Conservation (phyloP, 2,329 filamentous ascomycete genomes). For the Fusarium nematophilum region DNA sequence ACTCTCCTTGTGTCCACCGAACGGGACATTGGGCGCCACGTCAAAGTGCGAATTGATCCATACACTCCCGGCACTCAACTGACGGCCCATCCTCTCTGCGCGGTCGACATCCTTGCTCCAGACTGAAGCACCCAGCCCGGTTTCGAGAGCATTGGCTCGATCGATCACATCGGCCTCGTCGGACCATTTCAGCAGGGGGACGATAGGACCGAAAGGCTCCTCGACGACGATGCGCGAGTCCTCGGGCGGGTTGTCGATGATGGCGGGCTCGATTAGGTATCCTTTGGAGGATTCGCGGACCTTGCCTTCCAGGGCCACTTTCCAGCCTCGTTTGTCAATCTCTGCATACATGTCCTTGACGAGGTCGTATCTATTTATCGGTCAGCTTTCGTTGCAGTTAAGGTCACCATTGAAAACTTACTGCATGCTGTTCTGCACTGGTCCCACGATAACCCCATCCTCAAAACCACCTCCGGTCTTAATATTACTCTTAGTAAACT, state of each 20-base stretch:
- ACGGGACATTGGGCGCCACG: conserved; percentile 52
- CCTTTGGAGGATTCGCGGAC: conserved; percentile 51
- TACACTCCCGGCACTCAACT: conserved; percentile 67
- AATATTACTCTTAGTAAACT: conserved; percentile 41
- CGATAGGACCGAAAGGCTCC: conserved; percentile 68
- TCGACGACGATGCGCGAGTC: conserved; percentile 66
- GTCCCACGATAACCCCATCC: conserved; percentile 59
- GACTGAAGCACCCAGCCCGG: conserved; percentile 67
- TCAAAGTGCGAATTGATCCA: conserved; percentile 68
- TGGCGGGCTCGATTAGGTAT: conserved; percentile 68
- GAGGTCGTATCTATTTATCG: not conserved
- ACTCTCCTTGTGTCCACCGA: conserved; percentile 64
- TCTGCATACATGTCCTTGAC: conserved; percentile 59
- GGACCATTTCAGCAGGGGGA: conserved; percentile 71
- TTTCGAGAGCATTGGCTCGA: conserved; percentile 64
- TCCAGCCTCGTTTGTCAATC: conserved; percentile 56
- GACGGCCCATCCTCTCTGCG: conserved; percentile 63
- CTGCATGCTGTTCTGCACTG: conserved; percentile 71
- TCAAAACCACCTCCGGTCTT: conserved; percentile 59
- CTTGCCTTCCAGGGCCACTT: conserved; percentile 50
- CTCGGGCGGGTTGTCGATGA: conserved; percentile 70
- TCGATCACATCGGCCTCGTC: conserved; percentile 69
- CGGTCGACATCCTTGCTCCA: conserved; percentile 65
- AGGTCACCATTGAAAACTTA: conserved; percentile 39
- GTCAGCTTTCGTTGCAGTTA: not conserved